Conservation (phyloP, 1,284 basidiomycete species). For the Pseudozyma hubeiensis region DNA sequence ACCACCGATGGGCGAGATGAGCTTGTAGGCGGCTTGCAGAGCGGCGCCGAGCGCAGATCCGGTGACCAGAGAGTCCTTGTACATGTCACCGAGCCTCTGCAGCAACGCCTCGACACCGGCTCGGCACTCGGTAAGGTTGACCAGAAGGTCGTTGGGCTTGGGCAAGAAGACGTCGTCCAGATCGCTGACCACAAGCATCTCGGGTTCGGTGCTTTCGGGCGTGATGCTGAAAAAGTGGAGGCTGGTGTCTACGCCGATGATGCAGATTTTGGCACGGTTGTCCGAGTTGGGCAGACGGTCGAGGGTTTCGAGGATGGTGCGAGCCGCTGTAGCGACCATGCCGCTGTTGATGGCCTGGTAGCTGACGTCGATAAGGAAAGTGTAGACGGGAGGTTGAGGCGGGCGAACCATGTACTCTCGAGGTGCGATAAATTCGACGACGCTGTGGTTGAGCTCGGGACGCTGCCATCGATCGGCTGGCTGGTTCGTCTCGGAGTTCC, state of each 20-base stretch:
- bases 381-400: constrained; percentile 95
- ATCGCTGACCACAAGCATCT: constrained; percentile 97
- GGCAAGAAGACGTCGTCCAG: constrained; percentile 97
- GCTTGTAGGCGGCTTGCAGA: constrained; percentile 93
- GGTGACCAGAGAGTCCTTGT: constrained; percentile 88
- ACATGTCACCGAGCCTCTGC: constrained; percentile 90
- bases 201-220: constrained; percentile 83
- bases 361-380: constrained; percentile 97
- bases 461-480: constrained; percentile 95
- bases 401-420: constrained; percentile 99
- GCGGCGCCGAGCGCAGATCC: constrained; percentile 96
- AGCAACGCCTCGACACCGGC: constrained; percentile 85
- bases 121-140: constrained; percentile 89
- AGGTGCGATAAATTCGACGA: constrained; percentile 96
- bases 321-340: constrained; percentile 97
- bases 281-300: constrained; percentile 96
- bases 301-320: constrained; percentile 92
- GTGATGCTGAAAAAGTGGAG: constrained; percentile 95
- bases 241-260: constrained; percentile 91
- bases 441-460: constrained; percentile 90
- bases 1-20: constrained; percentile 92
- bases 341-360: constrained; percentile 81
- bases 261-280: constrained; percentile 87
- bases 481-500: constrained; percentile 92
- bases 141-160: constrained; percentile 92